Conservation (phyloP, 2,329 filamentous ascomycete genomes). For the Penicillium sp. region DNA sequence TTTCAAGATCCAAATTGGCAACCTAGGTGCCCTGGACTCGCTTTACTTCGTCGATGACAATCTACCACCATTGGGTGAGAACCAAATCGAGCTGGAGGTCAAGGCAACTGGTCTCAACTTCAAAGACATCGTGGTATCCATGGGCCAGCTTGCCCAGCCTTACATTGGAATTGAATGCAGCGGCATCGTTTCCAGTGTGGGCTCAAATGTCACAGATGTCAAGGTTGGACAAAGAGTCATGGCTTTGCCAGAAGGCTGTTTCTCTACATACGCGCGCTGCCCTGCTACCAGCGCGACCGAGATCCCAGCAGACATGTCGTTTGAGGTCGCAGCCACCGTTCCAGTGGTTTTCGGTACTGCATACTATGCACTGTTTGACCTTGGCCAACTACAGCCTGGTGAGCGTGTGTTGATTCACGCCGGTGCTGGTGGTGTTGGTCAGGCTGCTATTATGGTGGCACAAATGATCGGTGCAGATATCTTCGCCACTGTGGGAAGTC, state of each 20-base stretch:
- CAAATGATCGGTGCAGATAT: slow-evolving; percentile 25
- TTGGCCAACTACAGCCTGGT: slow-evolving; percentile 19
- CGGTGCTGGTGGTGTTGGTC: slow-evolving; percentile 30
- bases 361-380: slow-evolving; percentile 22
- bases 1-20: slow-evolving; percentile 25
- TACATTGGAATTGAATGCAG: slow-evolving; percentile 38
- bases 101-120: slow-evolving; percentile 40
- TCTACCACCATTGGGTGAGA: slow-evolving; percentile 14
- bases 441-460: slow-evolving; percentile 29
- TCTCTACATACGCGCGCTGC: slow-evolving; percentile 32
- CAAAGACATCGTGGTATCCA: slow-evolving; percentile 38
- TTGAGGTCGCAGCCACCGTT: slow-evolving; percentile 22
- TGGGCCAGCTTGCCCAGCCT: slow-evolving; percentile 34
- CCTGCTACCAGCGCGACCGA: slow-evolving; percentile 23
- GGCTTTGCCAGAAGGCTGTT: slow-evolving; percentile 32
- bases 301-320: slow-evolving; percentile 21
- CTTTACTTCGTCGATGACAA: slow-evolving; percentile 27
- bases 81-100: slow-evolving; percentile 38
- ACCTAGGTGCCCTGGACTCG: slow-evolving; percentile 24
- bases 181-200: slow-evolving; percentile 35
- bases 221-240: slow-evolving; percentile 37
- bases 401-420: slow-evolving; percentile 30
- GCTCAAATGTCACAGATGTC: slow-evolving; percentile 30
- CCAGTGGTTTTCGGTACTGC: slow-evolving; percentile 26
- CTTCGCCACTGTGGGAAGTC: slow-evolving; percentile 28